A percentile compares a stretch with the other conserved stretches of the same genome.
Conservation (phyloP, 495 filamentous ascomycete species). For the Neurospora hispaniola region DNA sequence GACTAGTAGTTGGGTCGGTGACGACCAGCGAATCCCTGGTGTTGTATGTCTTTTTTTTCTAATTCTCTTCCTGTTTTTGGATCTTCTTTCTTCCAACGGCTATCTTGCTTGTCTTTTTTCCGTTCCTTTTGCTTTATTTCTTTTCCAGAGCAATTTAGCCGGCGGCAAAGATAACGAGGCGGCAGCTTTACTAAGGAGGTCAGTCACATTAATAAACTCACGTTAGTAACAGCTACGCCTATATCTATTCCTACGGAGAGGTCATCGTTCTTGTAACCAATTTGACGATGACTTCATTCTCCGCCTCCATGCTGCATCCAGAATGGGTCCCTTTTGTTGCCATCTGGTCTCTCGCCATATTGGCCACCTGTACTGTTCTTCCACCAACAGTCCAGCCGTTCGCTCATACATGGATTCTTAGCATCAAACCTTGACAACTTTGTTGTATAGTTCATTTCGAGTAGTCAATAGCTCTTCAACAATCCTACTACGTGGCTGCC, state of each 20-base stretch:
- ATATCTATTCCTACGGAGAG: not conserved
- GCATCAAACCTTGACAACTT: not conserved
- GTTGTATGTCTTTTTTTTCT: constrained; percentile 20
- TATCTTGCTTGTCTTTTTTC: too few relatives aligned
- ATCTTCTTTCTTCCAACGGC: too few relatives aligned
- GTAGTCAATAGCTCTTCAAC: not conserved
- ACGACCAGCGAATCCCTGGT: constrained; percentile 24
- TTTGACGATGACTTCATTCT: not conserved
- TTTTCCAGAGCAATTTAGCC: not conserved
- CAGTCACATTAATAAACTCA: too few relatives aligned
- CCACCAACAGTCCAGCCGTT: not conserved
- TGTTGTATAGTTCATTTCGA: not conserved
- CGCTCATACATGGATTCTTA: not conserved
- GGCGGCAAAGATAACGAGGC: too few relatives aligned
- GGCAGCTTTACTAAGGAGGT: too few relatives aligned
- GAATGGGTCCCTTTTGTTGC: not conserved
- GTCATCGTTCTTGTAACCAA: not conserved
- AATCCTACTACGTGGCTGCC: not conserved
- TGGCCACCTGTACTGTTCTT: not conserved
- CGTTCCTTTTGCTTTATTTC: too few relatives aligned
- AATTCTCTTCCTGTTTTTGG: too few relatives aligned
- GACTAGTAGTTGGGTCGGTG: constrained; percentile 26
- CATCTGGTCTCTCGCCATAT: not conserved
- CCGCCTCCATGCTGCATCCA: not conserved
- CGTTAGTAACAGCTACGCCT: too few relatives aligned